Conservation (phyloP, 192 early-diverging fungal species). For the Entrophospora sp. region DNA sequence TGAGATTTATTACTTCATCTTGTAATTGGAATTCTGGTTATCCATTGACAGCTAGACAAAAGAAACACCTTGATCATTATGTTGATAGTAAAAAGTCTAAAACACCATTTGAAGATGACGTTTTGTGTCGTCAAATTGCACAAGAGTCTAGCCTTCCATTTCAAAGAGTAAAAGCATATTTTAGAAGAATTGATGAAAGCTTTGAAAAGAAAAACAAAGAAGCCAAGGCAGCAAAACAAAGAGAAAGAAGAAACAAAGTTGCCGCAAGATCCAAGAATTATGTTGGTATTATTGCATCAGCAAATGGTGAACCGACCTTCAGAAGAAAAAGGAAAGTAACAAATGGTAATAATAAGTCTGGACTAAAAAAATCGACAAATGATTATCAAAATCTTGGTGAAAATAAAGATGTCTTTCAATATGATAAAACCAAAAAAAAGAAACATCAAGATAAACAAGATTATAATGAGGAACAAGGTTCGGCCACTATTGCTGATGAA, state of each 20-base stretch:
- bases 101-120: slow-evolving; percentile 22
- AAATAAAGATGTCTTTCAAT: too few relatives aligned
- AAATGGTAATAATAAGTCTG: slow-evolving; percentile 10
- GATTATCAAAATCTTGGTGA: too few relatives aligned
- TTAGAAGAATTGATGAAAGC: slow-evolving; percentile 13
- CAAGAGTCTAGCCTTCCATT: slow-evolving; percentile 10
- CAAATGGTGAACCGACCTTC: slow-evolving; percentile 10
- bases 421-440: neutral
- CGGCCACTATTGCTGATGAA: slow-evolving; percentile 17
- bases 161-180: slow-evolving; percentile 14
- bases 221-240: neutral
- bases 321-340: slow-evolving; percentile 6
- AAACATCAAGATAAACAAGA: neutral
- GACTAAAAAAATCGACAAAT: too few relatives aligned
- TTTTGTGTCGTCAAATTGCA: slow-evolving; percentile 15
- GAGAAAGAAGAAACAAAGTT: neutral
- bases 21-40: slow-evolving; percentile 22
- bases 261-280: neutral
- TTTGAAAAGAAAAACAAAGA: slow-evolving; percentile 18
- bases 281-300: slow-evolving; percentile 7
- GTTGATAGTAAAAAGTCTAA: slow-evolving; percentile 19
- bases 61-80: slow-evolving; percentile 16
- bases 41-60: slow-evolving; percentile 7
- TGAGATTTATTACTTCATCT: slow-evolving; percentile 8
- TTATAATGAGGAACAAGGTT: slow-evolving; percentile 17